phyloP scores from a whole-genome alignment of 2,329 filamentous ascomycete species.

The Fusarium sp. region DNA sequence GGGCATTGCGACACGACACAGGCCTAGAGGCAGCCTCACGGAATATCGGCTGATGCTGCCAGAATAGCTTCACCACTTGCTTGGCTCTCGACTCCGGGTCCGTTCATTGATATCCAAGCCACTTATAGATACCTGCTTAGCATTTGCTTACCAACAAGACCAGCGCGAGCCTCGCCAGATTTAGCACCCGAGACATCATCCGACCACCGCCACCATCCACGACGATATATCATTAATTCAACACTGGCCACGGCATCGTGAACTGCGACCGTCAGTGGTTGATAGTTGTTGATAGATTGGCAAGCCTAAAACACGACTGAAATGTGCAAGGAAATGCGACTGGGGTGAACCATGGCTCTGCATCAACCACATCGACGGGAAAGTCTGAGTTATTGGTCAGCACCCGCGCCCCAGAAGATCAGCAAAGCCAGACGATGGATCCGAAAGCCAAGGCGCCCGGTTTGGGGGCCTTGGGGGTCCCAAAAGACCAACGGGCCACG shows the following conservation, averaged over 20 bases:
- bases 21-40: conserved; percentile 19
- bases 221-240: neutral
- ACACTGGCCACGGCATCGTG: neutral
- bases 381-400: conserved; percentile 32
- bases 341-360: conserved; percentile 18
- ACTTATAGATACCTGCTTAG: neutral
- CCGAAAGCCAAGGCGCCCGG: conserved; percentile 29
- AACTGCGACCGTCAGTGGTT: neutral
- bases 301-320: conserved; percentile 9
- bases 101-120: conserved; percentile 9
- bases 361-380: conserved; percentile 37
- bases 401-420: conserved; percentile 20
- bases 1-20: conserved; percentile 10
- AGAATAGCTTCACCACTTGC: neutral
- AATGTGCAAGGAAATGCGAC: neutral
- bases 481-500: conserved; percentile 33
- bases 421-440: conserved; percentile 16
- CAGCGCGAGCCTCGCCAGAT: neutral
- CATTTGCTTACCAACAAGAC: conserved; percentile 6
- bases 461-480: conserved; percentile 16
- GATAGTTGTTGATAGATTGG: neutral
- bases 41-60: neutral
- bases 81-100: conserved; percentile 5
- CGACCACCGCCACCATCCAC: conserved; percentile 4
- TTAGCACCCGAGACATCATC: conserved; percentile 16